Base-by-base conservation (phyloP, 2,329 filamentous ascomycete genomes). In the Fusarium sp. region DNA sequence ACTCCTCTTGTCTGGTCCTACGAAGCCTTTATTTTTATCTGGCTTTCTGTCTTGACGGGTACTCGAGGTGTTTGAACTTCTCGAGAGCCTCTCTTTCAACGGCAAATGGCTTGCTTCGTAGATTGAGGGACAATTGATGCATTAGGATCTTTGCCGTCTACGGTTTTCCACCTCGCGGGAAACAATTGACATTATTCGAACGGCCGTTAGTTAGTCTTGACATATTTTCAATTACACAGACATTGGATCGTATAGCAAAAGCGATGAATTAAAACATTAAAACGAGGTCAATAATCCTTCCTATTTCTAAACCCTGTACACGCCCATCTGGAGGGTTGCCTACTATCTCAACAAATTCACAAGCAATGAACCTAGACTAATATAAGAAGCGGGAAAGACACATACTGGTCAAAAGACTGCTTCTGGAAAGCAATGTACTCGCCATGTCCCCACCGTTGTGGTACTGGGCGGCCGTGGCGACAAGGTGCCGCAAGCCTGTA, bases 1-100 rank as follows among this genome's bases (percentile, higher is more conserved):
- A 88, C 88, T 90, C 89, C 90, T 91, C 87, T 89, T 87, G 84
- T 85, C 88, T 90, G 87, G 86, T 89, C 87, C 87, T 89, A 83
- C 81, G 78, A 80, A 81, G 77, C 77, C 39, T 51, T 61, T 45
- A n/a, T 53, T 66, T 55, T 48, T 38, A 45, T 60, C 41, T 33
- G 26, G 30, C 56, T 63, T 59, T 57, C 61, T 54, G 44, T 60
- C 68, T 59, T 66, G 51, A 39, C 38, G 38, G 54, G 61, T 36
- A 51, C 54, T 65, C 54, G 58, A 62, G 24, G 42, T 42, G 35
- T 72, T 47, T 26, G 41, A 15, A 45, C 6, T 24, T 63, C 30
- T 41, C 33, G 33, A 66, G 56, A 41, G 38, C 38, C 38, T 28
- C 16, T 45, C 55, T 36, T 51, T 58, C 44, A 63, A 45, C 31